Evolutionary conservation across 768 basidiomycete genomes (phyloP).

Genomic region (Macrolepiota albuminosa): DNA sequence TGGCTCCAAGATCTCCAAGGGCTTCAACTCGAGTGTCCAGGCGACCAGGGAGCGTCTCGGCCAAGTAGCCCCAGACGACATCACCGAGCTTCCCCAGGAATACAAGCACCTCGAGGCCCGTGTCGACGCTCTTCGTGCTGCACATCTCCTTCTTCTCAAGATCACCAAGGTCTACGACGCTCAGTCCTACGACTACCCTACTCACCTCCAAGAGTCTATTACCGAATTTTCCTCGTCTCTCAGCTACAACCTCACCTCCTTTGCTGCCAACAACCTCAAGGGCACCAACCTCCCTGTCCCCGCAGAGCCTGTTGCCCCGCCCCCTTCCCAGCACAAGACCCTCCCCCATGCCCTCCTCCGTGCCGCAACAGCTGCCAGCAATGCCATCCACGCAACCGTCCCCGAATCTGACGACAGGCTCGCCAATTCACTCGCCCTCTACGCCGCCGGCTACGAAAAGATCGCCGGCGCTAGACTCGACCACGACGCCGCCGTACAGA

Average conservation of each 20-base stretch:
- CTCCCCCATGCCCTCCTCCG: slow-evolving; percentile 92
- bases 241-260: slow-evolving; percentile 71
- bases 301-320: slow-evolving; percentile 45
- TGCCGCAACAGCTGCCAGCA: slow-evolving; percentile 62
- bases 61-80: slow-evolving; percentile 85
- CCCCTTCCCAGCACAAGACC: slow-evolving; percentile 77
- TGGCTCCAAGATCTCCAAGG: slow-evolving; percentile 72
- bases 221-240: slow-evolving; percentile 68
- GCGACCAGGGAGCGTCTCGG: slow-evolving; percentile 86
- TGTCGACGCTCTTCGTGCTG: slow-evolving; percentile 84
- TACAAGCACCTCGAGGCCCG: slow-evolving; percentile 95
- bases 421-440: slow-evolving; percentile 71
- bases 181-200: slow-evolving; percentile 88
- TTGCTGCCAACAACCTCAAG: slow-evolving; percentile 85
- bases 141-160: slow-evolving; percentile 75
- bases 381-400: slow-evolving; percentile 39
- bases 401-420: slow-evolving; percentile 54
- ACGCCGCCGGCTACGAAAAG: slow-evolving; percentile 82
- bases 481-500: slow-evolving; percentile 71
- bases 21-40: slow-evolving; percentile 78
- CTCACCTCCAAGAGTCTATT: slow-evolving; percentile 80
- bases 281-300: slow-evolving; percentile 84
- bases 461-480: slow-evolving; percentile 69
- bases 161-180: slow-evolving; percentile 85
- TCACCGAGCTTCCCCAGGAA: slow-evolving; percentile 92